These are phyloP conservation scores for Babesia caballi DNA, from an alignment of 169 alveolate species.

Conservation along the genomic window DNA sequence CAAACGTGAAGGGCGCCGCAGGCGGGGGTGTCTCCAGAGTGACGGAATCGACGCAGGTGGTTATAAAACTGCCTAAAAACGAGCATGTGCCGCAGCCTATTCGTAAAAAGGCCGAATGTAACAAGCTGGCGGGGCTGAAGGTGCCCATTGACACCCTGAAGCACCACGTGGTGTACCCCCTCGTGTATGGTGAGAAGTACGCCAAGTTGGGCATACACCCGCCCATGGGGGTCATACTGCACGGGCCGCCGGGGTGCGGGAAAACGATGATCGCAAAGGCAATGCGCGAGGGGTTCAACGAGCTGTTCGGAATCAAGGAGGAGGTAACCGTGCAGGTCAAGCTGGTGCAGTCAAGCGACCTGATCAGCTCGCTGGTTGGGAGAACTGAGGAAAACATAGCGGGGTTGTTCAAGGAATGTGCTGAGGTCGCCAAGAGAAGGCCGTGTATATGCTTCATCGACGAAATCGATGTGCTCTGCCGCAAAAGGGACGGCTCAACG, in stretches of 20 bases:
- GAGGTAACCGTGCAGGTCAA: not conserved
- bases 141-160: slow-evolving; percentile 22
- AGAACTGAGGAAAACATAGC: slow-evolving; percentile 41
- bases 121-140: slow-evolving; percentile 30
- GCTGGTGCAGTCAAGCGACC: slow-evolving; percentile 49
- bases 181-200: slow-evolving; percentile 27
- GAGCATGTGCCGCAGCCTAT: not conserved
- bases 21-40: not conserved
- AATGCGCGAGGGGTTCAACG: slow-evolving; percentile 5
- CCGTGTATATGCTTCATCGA: slow-evolving; percentile 72
- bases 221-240: slow-evolving; percentile 94
- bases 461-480: slow-evolving; percentile 74
- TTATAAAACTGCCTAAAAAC: not conserved
- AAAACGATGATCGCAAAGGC: slow-evolving; percentile 56
- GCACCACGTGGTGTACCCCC: slow-evolving; percentile 45
- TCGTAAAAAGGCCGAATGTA: not conserved
- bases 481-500: slow-evolving; percentile 49
- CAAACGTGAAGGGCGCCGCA: not conserved
- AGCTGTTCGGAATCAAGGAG: slow-evolving; percentile 16
- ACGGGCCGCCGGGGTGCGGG: slow-evolving; percentile 98
- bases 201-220: slow-evolving; percentile 84
- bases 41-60: not conserved
- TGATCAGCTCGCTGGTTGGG: slow-evolving; percentile 32
- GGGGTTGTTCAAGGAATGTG: slow-evolving; percentile 28
- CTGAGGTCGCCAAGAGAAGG: not conserved